phyloP scores from a whole-genome alignment of 768 basidiomycete species.

The Suillus brevipes region DNA sequence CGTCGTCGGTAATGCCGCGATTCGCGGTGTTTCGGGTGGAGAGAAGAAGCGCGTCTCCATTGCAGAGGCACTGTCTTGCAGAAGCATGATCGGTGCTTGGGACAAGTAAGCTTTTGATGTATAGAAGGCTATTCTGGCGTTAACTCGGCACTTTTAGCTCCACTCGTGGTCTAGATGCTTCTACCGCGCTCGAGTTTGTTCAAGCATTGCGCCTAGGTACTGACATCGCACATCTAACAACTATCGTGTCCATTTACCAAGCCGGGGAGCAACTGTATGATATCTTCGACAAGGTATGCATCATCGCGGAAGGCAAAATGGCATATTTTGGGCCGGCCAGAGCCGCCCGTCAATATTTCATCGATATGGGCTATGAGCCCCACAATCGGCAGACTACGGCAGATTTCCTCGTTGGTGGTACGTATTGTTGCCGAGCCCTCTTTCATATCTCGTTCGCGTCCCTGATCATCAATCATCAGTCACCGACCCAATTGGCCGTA shows the following conservation, averaged over 20 bases:
- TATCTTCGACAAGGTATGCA: conserved; percentile 69
- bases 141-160: conserved; percentile 42
- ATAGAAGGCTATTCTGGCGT: background rate
- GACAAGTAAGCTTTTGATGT: conserved; percentile 56
- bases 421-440: conserved; percentile 3
- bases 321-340: conserved; percentile 57
- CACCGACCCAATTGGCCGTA: conserved; percentile 62
- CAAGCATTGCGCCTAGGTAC: conserved; percentile 65
- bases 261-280: conserved; percentile 68
- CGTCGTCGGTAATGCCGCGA: conserved; percentile 72
- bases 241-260: conserved; percentile 84
- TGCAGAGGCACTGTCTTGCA: conserved; percentile 63
- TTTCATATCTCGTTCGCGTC: background rate
- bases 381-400: conserved; percentile 58
- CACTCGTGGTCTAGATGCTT: conserved; percentile 64
- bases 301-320: conserved; percentile 56
- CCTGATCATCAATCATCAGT: conserved; percentile 34
- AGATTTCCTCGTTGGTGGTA: conserved; percentile 54
- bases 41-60: conserved; percentile 86
- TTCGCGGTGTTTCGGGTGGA: conserved; percentile 75
- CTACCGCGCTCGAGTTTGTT: conserved; percentile 73
- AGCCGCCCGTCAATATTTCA: conserved; percentile 56
- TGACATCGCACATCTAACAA: conserved; percentile 53
- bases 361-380: conserved; percentile 53
- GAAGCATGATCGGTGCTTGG: conserved; percentile 68